Percentiles rank a stretch among this genome's conserved stretches.
Conservation (phyloP, 2,329 filamentous ascomycete species). For the Pseudogymnoascus sp. region DNA sequence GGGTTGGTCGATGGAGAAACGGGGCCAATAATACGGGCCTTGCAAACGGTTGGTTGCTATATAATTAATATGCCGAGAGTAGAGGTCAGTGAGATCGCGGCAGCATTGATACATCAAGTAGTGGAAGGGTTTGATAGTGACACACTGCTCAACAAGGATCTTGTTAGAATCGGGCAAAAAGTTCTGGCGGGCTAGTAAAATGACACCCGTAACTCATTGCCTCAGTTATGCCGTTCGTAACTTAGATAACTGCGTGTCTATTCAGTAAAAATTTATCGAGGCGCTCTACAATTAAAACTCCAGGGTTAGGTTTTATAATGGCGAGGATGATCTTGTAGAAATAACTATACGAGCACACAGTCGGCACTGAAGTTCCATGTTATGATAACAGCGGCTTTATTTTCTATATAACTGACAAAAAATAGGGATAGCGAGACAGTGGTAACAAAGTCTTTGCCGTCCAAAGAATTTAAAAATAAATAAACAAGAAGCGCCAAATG, state of each 20-base stretch:
- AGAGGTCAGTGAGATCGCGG: slow-evolving; percentile 30
- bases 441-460: background rate
- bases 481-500: background rate
- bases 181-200: background rate
- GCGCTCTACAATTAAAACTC: background rate
- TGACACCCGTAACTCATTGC: background rate
- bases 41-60: slow-evolving; percentile 17
- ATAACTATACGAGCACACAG: background rate
- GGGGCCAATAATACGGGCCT: slow-evolving; percentile 13
- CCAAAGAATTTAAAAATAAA: background rate
- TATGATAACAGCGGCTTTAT: background rate
- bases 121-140: slow-evolving; percentile 39
- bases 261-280: too few species aligned
- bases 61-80: slow-evolving; percentile 28
- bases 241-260: too few species aligned
- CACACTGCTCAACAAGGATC: slow-evolving; percentile 34
- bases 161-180: slow-evolving; percentile 30
- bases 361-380: background rate
- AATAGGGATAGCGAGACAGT: background rate
- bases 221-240: too few species aligned
- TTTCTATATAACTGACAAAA: background rate
- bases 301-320: background rate
- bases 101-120: slow-evolving; percentile 36
- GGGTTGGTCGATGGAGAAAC: slow-evolving; percentile 32
- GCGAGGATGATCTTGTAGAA: background rate